Base-by-base conservation (phyloP, 768 basidiomycete genomes). In the Boletus rubescentipes region DNA sequence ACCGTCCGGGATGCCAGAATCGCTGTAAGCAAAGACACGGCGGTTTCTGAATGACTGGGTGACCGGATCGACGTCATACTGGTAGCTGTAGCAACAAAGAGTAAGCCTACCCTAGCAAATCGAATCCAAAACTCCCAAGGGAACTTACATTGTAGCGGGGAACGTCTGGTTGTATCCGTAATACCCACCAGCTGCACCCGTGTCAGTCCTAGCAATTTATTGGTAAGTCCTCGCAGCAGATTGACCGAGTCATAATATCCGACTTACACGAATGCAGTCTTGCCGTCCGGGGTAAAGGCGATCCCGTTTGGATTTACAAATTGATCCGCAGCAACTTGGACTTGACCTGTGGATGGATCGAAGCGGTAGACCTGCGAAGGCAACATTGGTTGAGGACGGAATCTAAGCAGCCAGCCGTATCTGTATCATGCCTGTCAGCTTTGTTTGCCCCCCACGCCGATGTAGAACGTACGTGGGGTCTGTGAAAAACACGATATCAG, bases 291-390 rank as follows among this genome's bases (percentile, higher is more conserved):
- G 15, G 79, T 80, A 66, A 91, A 87, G 0, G 87, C 86, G 49
- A 92, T 80, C 2, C 90, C 91, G 61, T 93, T 93, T 39, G 79
- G 79, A 58, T 79, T 79, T 53, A 79, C 77, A 63, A 92, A 86
- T n/a, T 84, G 86, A 58, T 89, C 86, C 0, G 91, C 91, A 3
- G 91, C 86, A 9, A 86, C 85, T 3, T 80, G 80, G 1, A 92
- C 80, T 16, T 78, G 69, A 7, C 87, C 79, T 1, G 83, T 86
- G 8, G 75, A 74, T 9, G 86, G 82, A 63, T 90, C 83, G n/a
- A 61, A 83, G 12, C 86, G 79, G 66, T 94, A 93, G 5, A 91
- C 87, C 61, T 91, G 89, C 43, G 79, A 84, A 4, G 87, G 89
- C 46, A 90, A 64, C 41, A 82, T 76, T 6, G 87, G 89, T 5